phyloP scores from a whole-genome alignment of 495 filamentous ascomycete species.

The Clohesyomyces aquaticus region DNA sequence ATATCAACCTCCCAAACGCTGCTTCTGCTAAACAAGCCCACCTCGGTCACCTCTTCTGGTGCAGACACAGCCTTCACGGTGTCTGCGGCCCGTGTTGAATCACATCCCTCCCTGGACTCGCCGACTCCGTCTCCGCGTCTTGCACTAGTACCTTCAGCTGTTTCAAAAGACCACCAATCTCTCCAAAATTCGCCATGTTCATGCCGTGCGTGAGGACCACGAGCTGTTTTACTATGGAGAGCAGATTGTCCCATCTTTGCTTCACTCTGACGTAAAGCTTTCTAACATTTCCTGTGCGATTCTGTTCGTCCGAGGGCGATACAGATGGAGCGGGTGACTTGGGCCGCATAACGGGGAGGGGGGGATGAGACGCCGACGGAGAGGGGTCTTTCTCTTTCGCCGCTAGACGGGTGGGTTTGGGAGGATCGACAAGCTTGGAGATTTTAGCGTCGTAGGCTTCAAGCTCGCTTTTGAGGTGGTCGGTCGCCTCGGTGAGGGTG shows the following conservation, averaged over 20 bases:
- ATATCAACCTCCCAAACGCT: too few species aligned
- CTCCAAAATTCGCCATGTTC: slow-evolving; percentile 10
- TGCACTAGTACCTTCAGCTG: slow-evolving; percentile 8
- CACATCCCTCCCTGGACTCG: too few species aligned
- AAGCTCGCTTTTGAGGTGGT: background rate
- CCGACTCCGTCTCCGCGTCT: background rate
- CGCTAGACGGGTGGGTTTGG: background rate
- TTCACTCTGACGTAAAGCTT: slow-evolving; percentile 22
- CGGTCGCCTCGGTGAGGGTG: background rate
- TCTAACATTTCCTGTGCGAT: slow-evolving; percentile 2
- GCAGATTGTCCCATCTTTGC: slow-evolving; percentile 13
- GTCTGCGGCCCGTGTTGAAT: too few species aligned
- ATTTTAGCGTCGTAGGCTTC: background rate
- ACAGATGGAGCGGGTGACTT: background rate
- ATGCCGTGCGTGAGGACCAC: slow-evolving; percentile 1
- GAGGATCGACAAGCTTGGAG: background rate
- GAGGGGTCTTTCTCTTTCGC: background rate
- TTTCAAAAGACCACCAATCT: slow-evolving; percentile 18
- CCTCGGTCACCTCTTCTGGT: too few species aligned
- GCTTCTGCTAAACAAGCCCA: too few species aligned
- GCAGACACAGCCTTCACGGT: too few species aligned
- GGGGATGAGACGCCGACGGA: background rate
- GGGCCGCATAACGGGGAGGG: background rate
- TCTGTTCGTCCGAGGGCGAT: background rate
- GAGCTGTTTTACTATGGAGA: slow-evolving; percentile 4